Conservation (phyloP, 2,329 filamentous ascomycete genomes). For the Meredithiella fracta region DNA sequence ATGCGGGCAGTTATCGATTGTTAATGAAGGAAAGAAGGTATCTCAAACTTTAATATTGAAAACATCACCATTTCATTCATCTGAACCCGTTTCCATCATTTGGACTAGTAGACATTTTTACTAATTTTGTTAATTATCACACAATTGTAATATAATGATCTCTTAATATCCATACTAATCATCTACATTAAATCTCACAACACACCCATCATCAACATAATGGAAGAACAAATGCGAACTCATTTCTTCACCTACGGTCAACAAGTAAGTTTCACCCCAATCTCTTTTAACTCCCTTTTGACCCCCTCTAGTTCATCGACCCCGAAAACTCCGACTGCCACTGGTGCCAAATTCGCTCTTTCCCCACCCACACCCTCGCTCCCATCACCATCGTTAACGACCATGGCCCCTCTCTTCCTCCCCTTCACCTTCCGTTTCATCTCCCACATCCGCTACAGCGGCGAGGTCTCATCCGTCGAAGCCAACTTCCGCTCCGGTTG, state of each 20-base stretch:
- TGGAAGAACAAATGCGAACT: slow-evolving; percentile 29
- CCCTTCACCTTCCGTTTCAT: slow-evolving; percentile 55
- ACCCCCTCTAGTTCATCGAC: slow-evolving; percentile 21
- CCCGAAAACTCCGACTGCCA: slow-evolving; percentile 37
- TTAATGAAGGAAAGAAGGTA: too few relatives aligned
- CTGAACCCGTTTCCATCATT: too few relatives aligned
- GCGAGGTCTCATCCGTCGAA: slow-evolving; percentile 43
- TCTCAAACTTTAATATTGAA: too few relatives aligned
- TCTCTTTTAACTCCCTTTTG: not conserved
- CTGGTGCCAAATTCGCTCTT: slow-evolving; percentile 43
- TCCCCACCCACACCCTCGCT: slow-evolving; percentile 30
- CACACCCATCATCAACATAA: slow-evolving; percentile 17
- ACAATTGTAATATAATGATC: too few relatives aligned
- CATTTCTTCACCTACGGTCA: slow-evolving; percentile 37
- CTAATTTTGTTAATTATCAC: too few relatives aligned
- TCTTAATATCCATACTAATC: too few relatives aligned
- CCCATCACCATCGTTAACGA: slow-evolving; percentile 51
- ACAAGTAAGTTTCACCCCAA: slow-evolving; percentile 16
- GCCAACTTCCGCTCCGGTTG: slow-evolving; percentile 53
- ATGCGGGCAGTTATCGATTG: too few relatives aligned
- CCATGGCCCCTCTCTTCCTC: slow-evolving; percentile 36
- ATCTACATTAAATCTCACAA: not conserved
- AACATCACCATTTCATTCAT: too few relatives aligned
- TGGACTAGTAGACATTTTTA: too few relatives aligned
- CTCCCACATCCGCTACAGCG: slow-evolving; percentile 38